Base-by-base conservation (phyloP, 208 protist genomes). In the Acanthamoeba royreba region DNA sequence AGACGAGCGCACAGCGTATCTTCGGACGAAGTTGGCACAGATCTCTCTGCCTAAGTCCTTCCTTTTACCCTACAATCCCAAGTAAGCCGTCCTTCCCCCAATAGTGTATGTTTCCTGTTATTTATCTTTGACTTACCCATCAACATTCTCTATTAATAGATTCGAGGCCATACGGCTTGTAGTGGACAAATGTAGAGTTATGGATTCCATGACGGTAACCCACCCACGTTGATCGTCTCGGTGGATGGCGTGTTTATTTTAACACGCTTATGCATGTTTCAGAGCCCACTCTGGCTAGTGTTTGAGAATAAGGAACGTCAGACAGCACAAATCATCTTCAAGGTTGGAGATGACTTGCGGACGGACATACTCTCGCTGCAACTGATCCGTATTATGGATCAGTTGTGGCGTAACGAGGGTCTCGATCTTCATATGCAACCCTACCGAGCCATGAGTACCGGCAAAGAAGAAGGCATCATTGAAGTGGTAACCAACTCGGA, bases 341-440 rank as follows among this genome's bases (percentile, higher is more conserved):
- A 98, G 66, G 53, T 40, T 25, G 97, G 97, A 43, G 97, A 98
- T 86, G 97, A 98, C 94, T 22, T 98, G n/a, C 66, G 97, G 15
- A 97, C 98, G 49, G 97, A 98, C 77, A 94, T 95, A 52, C 86
- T 98, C 2, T 97, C 97, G 19, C 81, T 98, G 9, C 97, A 98
- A 74, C 92, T 98, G 74, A 87, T 98, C 19, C 28, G 61, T 46
- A 93, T 97, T 31, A 95, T 97, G 63, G 90, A 96, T 58, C 79
- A 93, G 66, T n/a, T 93, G 63, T 93, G 89, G 89, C 38, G 33
- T 4, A 49, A 93, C 22, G 66, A 93, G 40, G 69, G 72, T 0
- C 43, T 93, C 35, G 89, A 93, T 66, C 33, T 93, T 28, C 55
- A 93, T 33, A 49, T 93, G 43, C 33, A 45, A 25, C 31, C 89